Conservation (phyloP, 805 yeast species). For the Torulaspora gathmanii region DNA sequence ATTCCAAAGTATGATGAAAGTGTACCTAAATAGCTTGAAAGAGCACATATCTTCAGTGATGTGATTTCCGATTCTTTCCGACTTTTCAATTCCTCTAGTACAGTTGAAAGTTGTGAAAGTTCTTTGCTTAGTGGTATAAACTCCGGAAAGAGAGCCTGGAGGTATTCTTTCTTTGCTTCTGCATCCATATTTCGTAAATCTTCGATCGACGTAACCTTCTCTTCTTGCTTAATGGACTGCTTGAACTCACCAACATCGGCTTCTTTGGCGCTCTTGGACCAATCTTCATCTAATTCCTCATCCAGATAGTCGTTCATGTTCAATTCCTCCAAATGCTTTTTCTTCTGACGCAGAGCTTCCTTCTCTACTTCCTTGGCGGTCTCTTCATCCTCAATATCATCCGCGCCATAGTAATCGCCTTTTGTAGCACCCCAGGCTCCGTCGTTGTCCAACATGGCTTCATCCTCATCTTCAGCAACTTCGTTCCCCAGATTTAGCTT, state of each 20-base stretch:
- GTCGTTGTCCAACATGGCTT: conserved; percentile 38
- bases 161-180: conserved; percentile 48
- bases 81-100: conserved; percentile 38
- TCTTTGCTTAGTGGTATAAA: conserved; percentile 73
- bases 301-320: conserved; percentile 72
- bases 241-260: conserved; percentile 41
- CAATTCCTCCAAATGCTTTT: conserved; percentile 69
- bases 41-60: conserved; percentile 58
- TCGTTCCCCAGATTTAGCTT: conserved; percentile 27
- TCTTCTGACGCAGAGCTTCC: conserved; percentile 85
- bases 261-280: conserved; percentile 59
- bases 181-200: conserved; percentile 49
- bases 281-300: conserved; percentile 66
- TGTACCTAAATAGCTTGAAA: conserved; percentile 74
- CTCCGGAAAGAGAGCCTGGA: conserved; percentile 73
- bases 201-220: conserved; percentile 36
- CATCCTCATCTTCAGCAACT: conserved; percentile 29
- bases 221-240: conserved; percentile 30
- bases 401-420: conserved; percentile 51
- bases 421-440: conserved; percentile 45
- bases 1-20: conserved; percentile 75
- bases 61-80: conserved; percentile 36
- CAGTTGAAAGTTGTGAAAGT: conserved; percentile 40
- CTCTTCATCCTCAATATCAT: conserved; percentile 54
- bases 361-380: conserved; percentile 73